These are phyloP conservation scores for Cunninghamia lanceolata DNA, from an alignment of 75 land plant species.

Conservation along the genomic window DNA sequence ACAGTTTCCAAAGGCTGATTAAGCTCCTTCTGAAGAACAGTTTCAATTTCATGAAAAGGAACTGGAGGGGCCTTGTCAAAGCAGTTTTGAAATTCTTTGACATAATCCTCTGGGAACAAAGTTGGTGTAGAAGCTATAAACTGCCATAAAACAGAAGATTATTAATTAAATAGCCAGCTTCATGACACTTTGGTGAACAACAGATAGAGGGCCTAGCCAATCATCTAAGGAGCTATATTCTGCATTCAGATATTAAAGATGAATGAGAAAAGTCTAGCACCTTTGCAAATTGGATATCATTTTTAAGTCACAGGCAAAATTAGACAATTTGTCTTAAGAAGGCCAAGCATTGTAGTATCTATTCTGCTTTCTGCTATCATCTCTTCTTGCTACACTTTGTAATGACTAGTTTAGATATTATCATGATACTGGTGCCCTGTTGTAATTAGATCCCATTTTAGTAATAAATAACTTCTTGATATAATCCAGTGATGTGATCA, in stretches of 20 bases:
- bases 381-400: no score
- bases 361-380: no score
- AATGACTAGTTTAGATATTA: no score
- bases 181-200: not conserved
- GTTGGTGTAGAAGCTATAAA: slow-evolving; percentile 97
- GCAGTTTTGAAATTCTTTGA: slow-evolving; percentile 94
- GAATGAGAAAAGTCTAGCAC: not conserved
- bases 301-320: not conserved
- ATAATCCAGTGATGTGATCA: no score
- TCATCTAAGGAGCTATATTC: not conserved
- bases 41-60: slow-evolving; percentile 74
- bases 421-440: no score
- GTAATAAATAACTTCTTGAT: no score
- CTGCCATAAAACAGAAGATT: slow-evolving; percentile 29
- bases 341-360: not conserved
- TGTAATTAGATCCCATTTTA: no score
- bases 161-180: not conserved
- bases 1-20: slow-evolving; percentile 83
- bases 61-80: slow-evolving; percentile 89
- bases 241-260: not conserved
- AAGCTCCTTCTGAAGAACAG: slow-evolving; percentile 67
- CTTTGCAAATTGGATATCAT: not conserved
- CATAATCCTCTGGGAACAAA: slow-evolving; percentile 93
- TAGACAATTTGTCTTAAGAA: no score
- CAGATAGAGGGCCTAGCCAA: not conserved